A percentile compares a stretch with the other conserved stretches of the same genome.
phyloP scores from a whole-genome alignment of 345 rosid genomes.

The Lepidium didymum region DNA sequence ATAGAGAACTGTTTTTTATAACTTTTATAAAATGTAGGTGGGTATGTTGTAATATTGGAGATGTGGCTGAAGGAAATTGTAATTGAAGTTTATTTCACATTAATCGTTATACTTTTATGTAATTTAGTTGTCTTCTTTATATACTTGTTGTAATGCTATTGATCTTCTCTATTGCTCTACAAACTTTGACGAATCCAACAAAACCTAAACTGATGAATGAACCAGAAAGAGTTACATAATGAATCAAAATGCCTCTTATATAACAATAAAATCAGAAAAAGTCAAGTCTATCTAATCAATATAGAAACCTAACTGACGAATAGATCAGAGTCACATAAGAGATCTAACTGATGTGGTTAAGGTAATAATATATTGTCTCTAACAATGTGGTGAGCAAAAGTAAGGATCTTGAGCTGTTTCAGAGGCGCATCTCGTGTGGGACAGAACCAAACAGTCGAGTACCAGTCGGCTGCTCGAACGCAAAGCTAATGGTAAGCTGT shows the following conservation, averaged over 20 bases:
- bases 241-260: neutral
- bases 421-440: slow-evolving; percentile 74
- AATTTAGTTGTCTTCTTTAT: neutral
- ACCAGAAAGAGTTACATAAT: neutral
- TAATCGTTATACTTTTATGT: neutral
- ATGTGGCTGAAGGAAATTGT: slow-evolving; percentile 17
- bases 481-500: no score
- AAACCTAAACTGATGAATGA: neutral
- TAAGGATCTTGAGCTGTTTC: slow-evolving; percentile 68
- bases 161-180: neutral
- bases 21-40: slow-evolving; percentile 9
- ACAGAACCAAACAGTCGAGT: slow-evolving; percentile 82
- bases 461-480: slow-evolving; percentile 50
- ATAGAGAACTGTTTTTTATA: slow-evolving; percentile 4
- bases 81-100: slow-evolving; percentile 7
- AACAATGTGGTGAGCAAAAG: slow-evolving; percentile 69
- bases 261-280: neutral
- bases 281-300: neutral
- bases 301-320: neutral
- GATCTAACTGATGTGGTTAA: neutral
- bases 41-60: slow-evolving; percentile 14
- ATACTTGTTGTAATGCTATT: neutral
- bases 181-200: no score
- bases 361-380: slow-evolving; percentile 23
- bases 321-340: neutral